Base-by-base conservation (phyloP, 352 stramenopile genomes). In the Phytophthora macrochlamydospora region DNA sequence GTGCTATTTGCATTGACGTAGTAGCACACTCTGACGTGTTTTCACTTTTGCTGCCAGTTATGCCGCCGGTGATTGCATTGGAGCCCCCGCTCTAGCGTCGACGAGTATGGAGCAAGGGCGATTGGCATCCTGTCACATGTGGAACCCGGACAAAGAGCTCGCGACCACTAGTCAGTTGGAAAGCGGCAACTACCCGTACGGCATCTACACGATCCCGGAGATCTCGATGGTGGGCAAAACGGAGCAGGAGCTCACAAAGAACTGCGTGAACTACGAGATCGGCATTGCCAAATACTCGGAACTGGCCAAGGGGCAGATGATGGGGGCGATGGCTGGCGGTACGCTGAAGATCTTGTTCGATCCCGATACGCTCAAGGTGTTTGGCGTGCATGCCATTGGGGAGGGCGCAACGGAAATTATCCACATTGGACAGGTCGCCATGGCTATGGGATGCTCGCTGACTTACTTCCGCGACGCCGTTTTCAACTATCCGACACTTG, bases 401-500 rank as follows among this genome's bases (percentile, higher is more conserved):
- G 89, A 97, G 57, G 89, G 89, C 12, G 90, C 90, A 11, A 97
- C 89, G 4, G 90, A 97, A 65, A 97, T 97, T 72, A 96, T 97
- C 65, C 90, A 97, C 68, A 97, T 97, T 57, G 90, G 90, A n/a
- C 90, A 97, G 65, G 90, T 97, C 18, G 83, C 82, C n/a, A 93
- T 95, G 64, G 80, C 81, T 40, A 92, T 92, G 83, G 76, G 61
- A 30, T 87, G 81, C 67, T 86, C 87, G 51, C 53, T 97, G 45
- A 91, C 90, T 32, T 97, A 97, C 75, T 97, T 97, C 67, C 83
- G 87, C 35, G 86, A 94, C 59, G 87, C 91, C 12, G 90, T 97
- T 14, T 97, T 97, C 75, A 97, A 97, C 83, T 97, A 97, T 75
- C 91, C 91, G 43, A 97, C 90, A 11, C 69, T 97, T 28, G 90